A percentile compares a stretch with the other conserved stretches of the same genome.
These are phyloP conservation scores for Quercus agrifolia DNA, from an alignment of 306 rosid species.

Conservation along the genomic window DNA sequence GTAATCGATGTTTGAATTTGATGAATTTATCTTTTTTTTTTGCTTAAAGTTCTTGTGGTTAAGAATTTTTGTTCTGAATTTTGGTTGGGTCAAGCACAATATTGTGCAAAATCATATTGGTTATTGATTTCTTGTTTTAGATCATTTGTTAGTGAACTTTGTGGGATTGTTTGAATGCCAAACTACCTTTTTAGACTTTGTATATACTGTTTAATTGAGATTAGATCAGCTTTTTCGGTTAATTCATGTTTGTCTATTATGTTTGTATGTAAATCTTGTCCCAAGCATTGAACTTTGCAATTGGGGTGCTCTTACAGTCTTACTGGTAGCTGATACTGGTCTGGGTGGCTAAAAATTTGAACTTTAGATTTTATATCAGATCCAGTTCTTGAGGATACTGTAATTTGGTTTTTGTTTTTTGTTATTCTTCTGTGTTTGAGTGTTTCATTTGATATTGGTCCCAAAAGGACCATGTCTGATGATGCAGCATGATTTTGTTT, in stretches of 20 bases:
- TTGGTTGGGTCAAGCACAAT: not conserved
- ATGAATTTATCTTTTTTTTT: not conserved
- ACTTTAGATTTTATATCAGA: not conserved
- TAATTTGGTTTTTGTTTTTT: not conserved
- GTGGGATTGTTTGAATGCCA: not conserved
- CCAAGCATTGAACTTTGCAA: not conserved
- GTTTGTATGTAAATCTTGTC: not conserved
- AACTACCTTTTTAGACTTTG: not conserved
- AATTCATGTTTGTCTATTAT: not conserved
- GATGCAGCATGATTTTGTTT: not conserved
- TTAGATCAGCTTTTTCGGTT: not conserved
- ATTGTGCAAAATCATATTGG: not conserved
- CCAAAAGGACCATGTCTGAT: not conserved
- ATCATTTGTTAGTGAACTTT: not conserved
- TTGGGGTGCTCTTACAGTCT: not conserved
- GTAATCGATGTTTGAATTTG: not conserved
- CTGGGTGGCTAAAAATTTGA: not conserved
- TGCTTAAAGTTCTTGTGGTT: too few relatives aligned
- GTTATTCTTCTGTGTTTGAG: not conserved
- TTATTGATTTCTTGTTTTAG: not conserved
- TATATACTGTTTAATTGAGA: not conserved
- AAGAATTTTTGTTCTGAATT: not conserved
- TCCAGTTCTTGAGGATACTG: not conserved
- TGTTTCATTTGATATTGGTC: not conserved
- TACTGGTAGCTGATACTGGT: not conserved